Base-by-base conservation (phyloP, 2,329 filamentous ascomycete genomes). In the Rosellinia necatrix region DNA sequence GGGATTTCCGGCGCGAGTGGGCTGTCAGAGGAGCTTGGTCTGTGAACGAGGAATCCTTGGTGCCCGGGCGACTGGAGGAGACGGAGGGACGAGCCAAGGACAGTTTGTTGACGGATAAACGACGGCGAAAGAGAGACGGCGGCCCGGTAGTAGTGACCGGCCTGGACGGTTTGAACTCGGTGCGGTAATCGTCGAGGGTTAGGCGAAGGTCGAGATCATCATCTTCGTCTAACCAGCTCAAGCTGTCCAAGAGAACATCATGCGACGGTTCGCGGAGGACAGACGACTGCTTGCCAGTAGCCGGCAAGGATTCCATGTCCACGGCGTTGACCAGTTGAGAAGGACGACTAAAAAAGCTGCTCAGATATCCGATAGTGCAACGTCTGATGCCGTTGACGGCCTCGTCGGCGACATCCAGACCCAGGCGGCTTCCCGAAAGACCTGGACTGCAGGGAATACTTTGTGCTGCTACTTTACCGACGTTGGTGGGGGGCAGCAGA, bases 211-310 rank as follows among this genome's bases (percentile, higher is more conserved):
- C 88, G 27, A 92, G 75, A 49, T 89, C 83, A 15, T 87, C 82
- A 49, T 90, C 85, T 54, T 90, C 86, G 25, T 92, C 88, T 22
- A 91, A 75, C 87, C 88, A 91, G 44, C 85, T 80, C 63, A 91
- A 88, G 67, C 81, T 87, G 59, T 91, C 85, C 46, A 84, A 83
- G 54, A 89, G 76, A 1, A 81, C 81, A 47, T 83, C 78, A 30
- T 81, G 73, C 63, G 81, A 67, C 25, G 76, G 35, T 70, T 59
- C 40, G 19, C 76, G 35, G 29, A 42, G 49, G 38, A 29, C 53
- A 52, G 53, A 27, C 7, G 52, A 21, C 47, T 68, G 53, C 24
- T 32, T 44, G 46, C 35, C 51, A 29, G 60, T 53, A 37, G 70
- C 62, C 62, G 68, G 34, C 67, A 64, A 44, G 58, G 64, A 71